A percentile compares a stretch with the other conserved stretches of the same genome.
phyloP scores from a whole-genome alignment of 163 green algal species.

The Scenedesmus sp. region DNA sequence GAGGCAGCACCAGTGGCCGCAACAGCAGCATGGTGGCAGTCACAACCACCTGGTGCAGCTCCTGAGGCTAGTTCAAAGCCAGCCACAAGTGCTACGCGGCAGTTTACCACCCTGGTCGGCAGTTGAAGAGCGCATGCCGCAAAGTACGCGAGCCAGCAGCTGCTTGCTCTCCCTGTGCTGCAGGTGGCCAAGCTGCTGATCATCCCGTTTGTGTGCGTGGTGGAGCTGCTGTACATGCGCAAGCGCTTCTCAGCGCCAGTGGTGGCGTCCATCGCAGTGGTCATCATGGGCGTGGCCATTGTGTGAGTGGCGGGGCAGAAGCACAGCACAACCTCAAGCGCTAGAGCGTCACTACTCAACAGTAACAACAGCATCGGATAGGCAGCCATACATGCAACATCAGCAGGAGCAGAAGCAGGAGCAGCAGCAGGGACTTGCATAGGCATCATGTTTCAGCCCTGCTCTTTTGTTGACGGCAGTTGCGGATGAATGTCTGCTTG shows the following conservation, averaged over 20 bases:
- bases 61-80: neutral
- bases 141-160: neutral
- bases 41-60: neutral
- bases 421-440: neutral
- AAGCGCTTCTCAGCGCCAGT: conserved; percentile 77
- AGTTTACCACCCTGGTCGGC: too few relatives aligned
- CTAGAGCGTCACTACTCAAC: neutral
- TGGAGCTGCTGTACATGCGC: conserved; percentile 87
- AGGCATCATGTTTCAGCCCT: too few relatives aligned
- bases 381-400: neutral
- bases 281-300: conserved; percentile 88
- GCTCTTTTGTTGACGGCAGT: too few relatives aligned
- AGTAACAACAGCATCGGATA: neutral
- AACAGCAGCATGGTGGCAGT: neutral
- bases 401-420: neutral
- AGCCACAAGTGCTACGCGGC: too few relatives aligned
- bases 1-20: neutral
- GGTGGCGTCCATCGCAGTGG: conserved; percentile 78
- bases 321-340: neutral
- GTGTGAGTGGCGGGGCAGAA: conserved; percentile 73
- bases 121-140: too few relatives aligned
- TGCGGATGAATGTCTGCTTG: neutral
- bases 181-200: conserved; percentile 97
- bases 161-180: neutral
- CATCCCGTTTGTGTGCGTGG: conserved; percentile 91